These are phyloP conservation scores for Penicillium angulare DNA, from an alignment of 495 filamentous ascomycete species.

Conservation along the genomic window DNA sequence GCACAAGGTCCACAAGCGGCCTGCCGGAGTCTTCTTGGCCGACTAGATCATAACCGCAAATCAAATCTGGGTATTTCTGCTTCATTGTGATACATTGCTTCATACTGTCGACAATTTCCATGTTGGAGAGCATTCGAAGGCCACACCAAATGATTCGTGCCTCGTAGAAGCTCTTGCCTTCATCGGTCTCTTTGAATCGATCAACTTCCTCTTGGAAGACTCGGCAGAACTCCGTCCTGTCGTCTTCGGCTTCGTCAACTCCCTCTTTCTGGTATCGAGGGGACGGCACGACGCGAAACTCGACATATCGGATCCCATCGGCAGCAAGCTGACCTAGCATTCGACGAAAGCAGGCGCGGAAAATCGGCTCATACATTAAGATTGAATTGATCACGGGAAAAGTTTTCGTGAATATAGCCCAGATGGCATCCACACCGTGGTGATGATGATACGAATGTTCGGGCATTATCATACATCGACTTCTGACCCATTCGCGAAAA, in stretches of 20 bases:
- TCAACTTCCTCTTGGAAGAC: conserved; percentile 78
- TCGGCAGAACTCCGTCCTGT: conserved; percentile 63
- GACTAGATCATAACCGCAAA: conserved; percentile 86
- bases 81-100: conserved; percentile 81
- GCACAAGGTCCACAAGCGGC: conserved; percentile 71
- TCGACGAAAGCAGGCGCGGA: conserved; percentile 66
- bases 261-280: conserved; percentile 60
- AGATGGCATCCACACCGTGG: conserved; percentile 75
- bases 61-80: conserved; percentile 68
- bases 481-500: conserved; percentile 77
- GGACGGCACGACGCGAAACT: conserved; percentile 61
- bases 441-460: conserved; percentile 76
- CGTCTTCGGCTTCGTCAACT: conserved; percentile 56
- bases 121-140: conserved; percentile 58
- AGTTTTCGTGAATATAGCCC: conserved; percentile 69
- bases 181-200: conserved; percentile 66
- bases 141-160: conserved; percentile 86
- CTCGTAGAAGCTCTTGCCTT: conserved; percentile 78
- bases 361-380: conserved; percentile 88
- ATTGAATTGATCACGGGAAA: conserved; percentile 71
- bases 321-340: conserved; percentile 65
- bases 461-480: conserved; percentile 64
- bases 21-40: conserved; percentile 80
- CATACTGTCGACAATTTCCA: conserved; percentile 74
- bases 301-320: conserved; percentile 81